Conservation (phyloP, 768 basidiomycete species). For the Leccinellum luteum region DNA sequence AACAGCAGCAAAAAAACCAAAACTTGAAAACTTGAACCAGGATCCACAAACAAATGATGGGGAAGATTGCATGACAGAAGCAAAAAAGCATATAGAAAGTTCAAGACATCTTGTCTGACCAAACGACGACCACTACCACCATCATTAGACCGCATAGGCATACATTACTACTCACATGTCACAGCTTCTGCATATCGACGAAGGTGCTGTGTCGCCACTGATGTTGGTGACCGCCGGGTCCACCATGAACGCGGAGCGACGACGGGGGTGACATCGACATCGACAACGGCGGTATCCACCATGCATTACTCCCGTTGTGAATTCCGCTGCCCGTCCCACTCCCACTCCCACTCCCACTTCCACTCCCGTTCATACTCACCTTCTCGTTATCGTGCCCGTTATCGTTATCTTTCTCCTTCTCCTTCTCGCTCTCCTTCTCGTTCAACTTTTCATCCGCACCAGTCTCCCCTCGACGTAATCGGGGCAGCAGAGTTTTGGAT, state of each 20-base stretch:
- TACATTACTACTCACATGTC: background rate
- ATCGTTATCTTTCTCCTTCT: background rate
- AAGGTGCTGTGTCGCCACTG: conserved; percentile 3
- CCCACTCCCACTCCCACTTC: too few species aligned
- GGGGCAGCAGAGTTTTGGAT: background rate
- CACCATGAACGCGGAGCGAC: background rate
- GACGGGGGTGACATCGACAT: background rate
- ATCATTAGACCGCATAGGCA: too few species aligned
- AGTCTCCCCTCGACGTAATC: background rate
- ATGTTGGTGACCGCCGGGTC: background rate
- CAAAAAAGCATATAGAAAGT: too few species aligned
- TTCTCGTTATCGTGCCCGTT: background rate
- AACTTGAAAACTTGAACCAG: too few species aligned
- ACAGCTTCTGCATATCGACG: conserved; percentile 3
- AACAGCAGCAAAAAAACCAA: too few species aligned
- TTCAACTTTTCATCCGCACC: background rate
- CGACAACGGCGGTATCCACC: background rate
- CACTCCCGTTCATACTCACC: conserved; percentile 2
- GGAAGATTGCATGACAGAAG: too few species aligned
- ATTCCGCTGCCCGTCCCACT: background rate
- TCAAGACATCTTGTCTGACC: too few species aligned
- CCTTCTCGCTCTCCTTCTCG: background rate
- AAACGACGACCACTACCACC: too few species aligned
- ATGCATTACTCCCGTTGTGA: background rate
- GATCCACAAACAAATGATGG: too few species aligned